A percentile compares a stretch with the other conserved stretches of the same genome.
Evolutionary conservation across 352 stramenopile species (phyloP).

Genomic region (Phytopythium sindhum): DNA sequence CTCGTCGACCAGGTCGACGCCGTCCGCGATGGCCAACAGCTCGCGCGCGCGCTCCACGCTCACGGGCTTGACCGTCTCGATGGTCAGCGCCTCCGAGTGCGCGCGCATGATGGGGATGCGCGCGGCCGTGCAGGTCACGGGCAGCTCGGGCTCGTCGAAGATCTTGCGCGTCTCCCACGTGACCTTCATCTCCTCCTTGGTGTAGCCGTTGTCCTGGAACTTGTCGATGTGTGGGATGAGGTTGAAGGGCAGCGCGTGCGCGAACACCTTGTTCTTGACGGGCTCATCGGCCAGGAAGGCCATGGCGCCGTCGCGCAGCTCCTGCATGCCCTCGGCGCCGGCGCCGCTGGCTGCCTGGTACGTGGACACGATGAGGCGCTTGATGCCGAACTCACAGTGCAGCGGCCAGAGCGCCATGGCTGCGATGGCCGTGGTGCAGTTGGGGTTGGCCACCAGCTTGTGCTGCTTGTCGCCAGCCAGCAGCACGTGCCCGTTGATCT

Average conservation of each 20-base stretch:
- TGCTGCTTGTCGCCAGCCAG: constrained; percentile 32
- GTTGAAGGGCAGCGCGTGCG: constrained; percentile 97
- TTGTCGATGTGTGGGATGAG: constrained; percentile 99
- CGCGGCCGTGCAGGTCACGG: constrained; percentile 93
- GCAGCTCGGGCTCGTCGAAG: constrained; percentile 84
- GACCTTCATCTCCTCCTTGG: constrained; percentile 99
- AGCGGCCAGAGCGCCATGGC: constrained; percentile 97
- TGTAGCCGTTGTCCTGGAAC: constrained; percentile 98
- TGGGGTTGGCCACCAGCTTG: constrained; percentile 98
- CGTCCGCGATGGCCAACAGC: constrained; percentile 82
- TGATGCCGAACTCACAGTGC: constrained; percentile 95
- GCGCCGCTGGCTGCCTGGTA: constrained; percentile 94
- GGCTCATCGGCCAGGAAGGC: constrained; percentile 73
- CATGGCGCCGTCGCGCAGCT: constrained; percentile 89
- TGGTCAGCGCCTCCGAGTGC: constrained; percentile 95
- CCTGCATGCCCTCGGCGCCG: constrained; percentile 92
- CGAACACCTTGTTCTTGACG: constrained; percentile 92
- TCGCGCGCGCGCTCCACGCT: constrained; percentile 80
- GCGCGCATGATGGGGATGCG: constrained; percentile 96
- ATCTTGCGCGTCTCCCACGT: constrained; percentile 99
- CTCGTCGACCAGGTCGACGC: constrained; percentile 94
- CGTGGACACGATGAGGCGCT: constrained; percentile 95
- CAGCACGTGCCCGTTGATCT: constrained; percentile 93
- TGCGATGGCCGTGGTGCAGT: constrained; percentile 98
- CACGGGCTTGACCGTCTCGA: constrained; percentile 92